Conservation (phyloP, 176 grass and related monocot species). For the Zoysia japonica region DNA sequence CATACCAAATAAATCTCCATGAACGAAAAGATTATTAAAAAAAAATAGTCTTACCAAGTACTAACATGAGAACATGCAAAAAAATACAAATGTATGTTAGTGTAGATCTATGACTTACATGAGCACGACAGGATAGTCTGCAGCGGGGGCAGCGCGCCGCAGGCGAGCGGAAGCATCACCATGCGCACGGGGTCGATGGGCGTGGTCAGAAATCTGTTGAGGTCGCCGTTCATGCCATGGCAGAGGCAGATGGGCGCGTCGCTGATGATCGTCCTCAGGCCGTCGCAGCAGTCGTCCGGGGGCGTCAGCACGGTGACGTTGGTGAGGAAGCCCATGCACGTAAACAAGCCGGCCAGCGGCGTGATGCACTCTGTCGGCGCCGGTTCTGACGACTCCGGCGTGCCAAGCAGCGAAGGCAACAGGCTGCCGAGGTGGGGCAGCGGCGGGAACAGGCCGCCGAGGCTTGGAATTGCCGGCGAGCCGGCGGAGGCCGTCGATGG, state of each 20-base stretch:
- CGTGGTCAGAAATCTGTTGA: neutral
- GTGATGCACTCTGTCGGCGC: constrained; percentile 13
- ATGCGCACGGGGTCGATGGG: constrained; percentile 11
- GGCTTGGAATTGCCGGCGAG: neutral
- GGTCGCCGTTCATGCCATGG: constrained; percentile 14
- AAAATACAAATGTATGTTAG: neutral
- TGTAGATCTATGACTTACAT: neutral
- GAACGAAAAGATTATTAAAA: neutral
- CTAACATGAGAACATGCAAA: no score
- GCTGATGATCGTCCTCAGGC: neutral
- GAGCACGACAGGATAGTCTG: neutral
- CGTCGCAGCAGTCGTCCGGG: constrained; percentile 21
- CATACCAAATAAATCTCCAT: neutral
- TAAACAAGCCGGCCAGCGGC: neutral
- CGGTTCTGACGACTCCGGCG: neutral
- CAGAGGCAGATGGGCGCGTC: constrained; percentile 29
- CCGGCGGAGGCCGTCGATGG: neutral
- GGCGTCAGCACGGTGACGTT: constrained; percentile 14
- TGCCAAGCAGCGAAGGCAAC: no score
- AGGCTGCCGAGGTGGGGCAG: neutral
- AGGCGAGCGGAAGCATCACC: constrained; percentile 6
- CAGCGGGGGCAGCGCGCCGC: neutral
- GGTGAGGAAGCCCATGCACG: constrained; percentile 15
- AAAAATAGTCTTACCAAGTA: neutral
- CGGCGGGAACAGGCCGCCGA: neutral